phyloP scores from a whole-genome alignment of 768 basidiomycete species.

The Leccinum aurantiacum region DNA sequence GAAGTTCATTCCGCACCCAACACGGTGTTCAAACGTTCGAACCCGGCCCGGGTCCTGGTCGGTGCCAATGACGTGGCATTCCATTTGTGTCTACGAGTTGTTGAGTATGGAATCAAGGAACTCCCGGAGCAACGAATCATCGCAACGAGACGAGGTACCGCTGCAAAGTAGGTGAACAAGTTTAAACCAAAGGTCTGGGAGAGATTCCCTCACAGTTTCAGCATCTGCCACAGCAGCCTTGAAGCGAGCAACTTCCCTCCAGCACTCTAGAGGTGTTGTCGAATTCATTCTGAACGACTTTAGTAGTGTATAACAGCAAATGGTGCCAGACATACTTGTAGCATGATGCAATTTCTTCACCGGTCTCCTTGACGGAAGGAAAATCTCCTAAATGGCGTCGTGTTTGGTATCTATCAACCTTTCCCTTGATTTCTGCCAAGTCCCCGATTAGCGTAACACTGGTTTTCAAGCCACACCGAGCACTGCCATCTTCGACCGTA shows the following conservation, averaged over 20 bases:
- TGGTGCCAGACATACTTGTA: conserved; percentile 51
- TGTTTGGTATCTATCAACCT: conserved; percentile 69
- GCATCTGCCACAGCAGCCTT: conserved; percentile 64
- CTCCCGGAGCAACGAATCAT: conserved; percentile 25
- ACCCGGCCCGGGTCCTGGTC: not conserved
- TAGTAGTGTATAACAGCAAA: not conserved
- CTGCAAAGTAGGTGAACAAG: conserved; percentile 36
- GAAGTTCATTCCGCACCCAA: not conserved
- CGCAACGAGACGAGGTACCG: conserved; percentile 62
- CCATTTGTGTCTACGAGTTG: not conserved
- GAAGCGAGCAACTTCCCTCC: conserved; percentile 69
- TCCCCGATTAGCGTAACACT: conserved; percentile 69
- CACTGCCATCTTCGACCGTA: conserved; percentile 44
- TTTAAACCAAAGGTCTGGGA: conserved; percentile 6
- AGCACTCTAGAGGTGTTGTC: conserved; percentile 66
- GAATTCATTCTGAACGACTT: conserved; percentile 38
- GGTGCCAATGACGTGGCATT: not conserved
- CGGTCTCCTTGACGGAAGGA: conserved; percentile 54
- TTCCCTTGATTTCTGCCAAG: conserved; percentile 68
- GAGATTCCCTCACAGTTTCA: conserved; percentile 55
- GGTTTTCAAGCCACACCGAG: conserved; percentile 50
- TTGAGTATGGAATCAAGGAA: not conserved
- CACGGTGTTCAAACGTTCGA: not conserved
- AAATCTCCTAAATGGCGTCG: conserved; percentile 54
- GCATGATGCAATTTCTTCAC: conserved; percentile 67